These are phyloP conservation scores for Diaporthe sp. DNA, from an alignment of 2,329 filamentous ascomycete species.

Conservation along the genomic window DNA sequence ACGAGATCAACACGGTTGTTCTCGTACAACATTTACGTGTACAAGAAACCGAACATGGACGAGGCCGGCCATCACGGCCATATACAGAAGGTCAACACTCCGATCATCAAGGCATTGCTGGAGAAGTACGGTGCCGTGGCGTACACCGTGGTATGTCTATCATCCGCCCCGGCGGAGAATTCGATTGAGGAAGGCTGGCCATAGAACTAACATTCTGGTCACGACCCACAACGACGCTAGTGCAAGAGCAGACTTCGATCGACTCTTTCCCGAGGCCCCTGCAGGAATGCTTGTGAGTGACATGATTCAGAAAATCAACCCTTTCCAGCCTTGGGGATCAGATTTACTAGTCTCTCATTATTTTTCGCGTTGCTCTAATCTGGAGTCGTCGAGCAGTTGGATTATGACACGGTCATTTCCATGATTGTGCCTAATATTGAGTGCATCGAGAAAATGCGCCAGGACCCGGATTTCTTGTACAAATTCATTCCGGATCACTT, in stretches of 20 bases:
- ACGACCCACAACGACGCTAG: conserved; percentile 1
- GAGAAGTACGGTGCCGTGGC: conserved; percentile 8
- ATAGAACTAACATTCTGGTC: neutral
- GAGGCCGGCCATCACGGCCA: neutral
- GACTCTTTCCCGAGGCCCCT: conserved; percentile 2
- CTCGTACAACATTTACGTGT: conserved; percentile 11
- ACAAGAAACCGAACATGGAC: neutral
- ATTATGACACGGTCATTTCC: conserved; percentile 7
- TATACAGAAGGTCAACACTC: conserved; percentile 3
- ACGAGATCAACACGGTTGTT: neutral
- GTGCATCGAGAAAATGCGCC: conserved; percentile 14
- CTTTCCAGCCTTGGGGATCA: neutral
- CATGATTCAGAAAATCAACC: neutral
- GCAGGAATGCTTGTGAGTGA: conserved; percentile 14
- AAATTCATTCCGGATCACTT: conserved; percentile 19
- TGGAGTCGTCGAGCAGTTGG: neutral
- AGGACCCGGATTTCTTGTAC: neutral
- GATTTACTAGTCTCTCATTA: neutral
- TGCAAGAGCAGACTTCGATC: conserved; percentile 7
- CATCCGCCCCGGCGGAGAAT: neutral
- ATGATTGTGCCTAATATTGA: neutral
- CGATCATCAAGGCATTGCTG: neutral
- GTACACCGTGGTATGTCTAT: neutral
- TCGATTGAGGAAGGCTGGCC: neutral
- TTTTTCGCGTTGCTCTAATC: neutral